Conservation (phyloP, 805 yeast species). For the Wickerhamomyces bovis region DNA sequence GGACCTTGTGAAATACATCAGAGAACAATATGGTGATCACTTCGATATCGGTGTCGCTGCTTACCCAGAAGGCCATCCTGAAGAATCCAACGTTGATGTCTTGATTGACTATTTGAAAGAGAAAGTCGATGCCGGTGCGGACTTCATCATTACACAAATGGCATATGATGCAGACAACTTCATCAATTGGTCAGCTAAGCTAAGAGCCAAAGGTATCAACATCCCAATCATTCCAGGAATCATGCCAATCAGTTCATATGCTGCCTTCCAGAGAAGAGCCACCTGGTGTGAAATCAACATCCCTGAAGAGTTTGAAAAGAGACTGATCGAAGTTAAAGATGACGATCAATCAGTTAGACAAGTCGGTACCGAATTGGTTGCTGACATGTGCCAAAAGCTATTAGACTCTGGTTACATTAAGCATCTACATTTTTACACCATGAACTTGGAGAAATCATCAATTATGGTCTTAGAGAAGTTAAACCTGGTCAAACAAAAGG, state of each 20-base stretch:
- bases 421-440: constrained; percentile 93
- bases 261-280: constrained; percentile 88
- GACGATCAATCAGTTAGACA: constrained; percentile 87
- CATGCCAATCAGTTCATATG: constrained; percentile 97
- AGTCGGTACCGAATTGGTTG: constrained; percentile 74
- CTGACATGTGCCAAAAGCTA: constrained; percentile 74
- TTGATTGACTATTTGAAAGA: constrained; percentile 63
- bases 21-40: constrained; percentile 72
- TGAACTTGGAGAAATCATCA: constrained; percentile 92
- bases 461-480: constrained; percentile 79
- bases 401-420: constrained; percentile 66
- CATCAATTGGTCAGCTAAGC: constrained; percentile 69
- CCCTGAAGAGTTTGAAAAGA: constrained; percentile 66
- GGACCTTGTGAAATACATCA: constrained; percentile 77
- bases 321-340: constrained; percentile 76
- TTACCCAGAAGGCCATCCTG: constrained; percentile 97
- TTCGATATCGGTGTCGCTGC: constrained; percentile 96
- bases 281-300: constrained; percentile 85
- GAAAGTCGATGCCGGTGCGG: constrained; percentile 92
- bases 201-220: constrained; percentile 66
- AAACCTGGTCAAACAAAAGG: constrained; percentile 39
- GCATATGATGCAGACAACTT: constrained; percentile 87
- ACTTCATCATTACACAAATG: constrained; percentile 84
- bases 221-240: constrained; percentile 95
- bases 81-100: constrained; percentile 47